These are phyloP conservation scores for Blepharisma stoltei DNA, from an alignment of 73 alveolate genomes.

Conservation along the genomic window DNA sequence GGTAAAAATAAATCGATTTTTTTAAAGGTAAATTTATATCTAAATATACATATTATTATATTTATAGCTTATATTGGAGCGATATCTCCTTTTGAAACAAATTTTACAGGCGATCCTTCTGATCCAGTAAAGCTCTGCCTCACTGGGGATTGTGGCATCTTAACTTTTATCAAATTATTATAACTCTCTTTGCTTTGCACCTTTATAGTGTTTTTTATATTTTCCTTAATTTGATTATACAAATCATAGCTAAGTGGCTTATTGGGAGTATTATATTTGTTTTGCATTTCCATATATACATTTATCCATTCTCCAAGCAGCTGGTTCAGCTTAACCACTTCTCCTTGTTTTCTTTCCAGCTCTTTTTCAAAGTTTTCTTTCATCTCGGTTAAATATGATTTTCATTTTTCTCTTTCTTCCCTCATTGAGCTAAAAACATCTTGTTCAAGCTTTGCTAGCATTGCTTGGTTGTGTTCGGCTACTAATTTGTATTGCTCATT, in stretches of 20 bases:
- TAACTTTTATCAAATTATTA: too few relatives aligned
- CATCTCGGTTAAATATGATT: background rate
- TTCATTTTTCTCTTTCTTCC: conserved; percentile 13
- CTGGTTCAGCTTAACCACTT: background rate
- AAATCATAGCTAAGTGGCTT: background rate
- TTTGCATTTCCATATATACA: conserved; percentile 23
- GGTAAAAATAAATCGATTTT: too few relatives aligned
- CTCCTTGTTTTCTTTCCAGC: conserved; percentile 13
- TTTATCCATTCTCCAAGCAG: conserved; percentile 24
- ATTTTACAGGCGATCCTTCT: too few relatives aligned
- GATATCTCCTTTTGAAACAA: too few relatives aligned
- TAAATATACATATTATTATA: too few relatives aligned
- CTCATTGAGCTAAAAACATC: background rate
- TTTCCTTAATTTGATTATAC: conserved; percentile 20
- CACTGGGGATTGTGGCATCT: too few relatives aligned
- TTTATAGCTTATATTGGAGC: too few relatives aligned
- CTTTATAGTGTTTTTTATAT: background rate
- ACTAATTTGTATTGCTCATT: too few relatives aligned
- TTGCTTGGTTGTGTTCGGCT: background rate
- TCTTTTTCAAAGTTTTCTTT: conserved; percentile 26
- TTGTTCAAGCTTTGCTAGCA: background rate
- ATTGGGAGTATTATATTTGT: background rate
- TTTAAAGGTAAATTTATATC: too few relatives aligned
- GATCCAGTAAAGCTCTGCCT: too few relatives aligned
- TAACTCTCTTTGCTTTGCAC: background rate